Conservation (phyloP, 306 rosid species). For the Cucumis cinereus region DNA sequence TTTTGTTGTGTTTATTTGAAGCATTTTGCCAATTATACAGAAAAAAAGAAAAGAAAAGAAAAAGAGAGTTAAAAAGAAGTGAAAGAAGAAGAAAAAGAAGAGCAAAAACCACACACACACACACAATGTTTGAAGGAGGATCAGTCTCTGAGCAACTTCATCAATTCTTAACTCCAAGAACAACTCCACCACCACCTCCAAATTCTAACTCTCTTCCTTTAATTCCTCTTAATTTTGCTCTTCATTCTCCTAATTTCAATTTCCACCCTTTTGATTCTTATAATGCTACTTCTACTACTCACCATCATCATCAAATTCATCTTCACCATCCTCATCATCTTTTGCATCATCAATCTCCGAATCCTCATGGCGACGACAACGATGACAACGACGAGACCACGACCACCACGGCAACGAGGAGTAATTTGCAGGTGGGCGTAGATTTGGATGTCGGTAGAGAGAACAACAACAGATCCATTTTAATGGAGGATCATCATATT, state of each 20-base stretch:
- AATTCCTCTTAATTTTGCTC: slow-evolving; percentile 37
- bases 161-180: slow-evolving; percentile 68
- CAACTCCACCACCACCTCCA: not conserved
- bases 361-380: slow-evolving; percentile 17
- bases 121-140: slow-evolving; percentile 82
- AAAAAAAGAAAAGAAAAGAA: slow-evolving; percentile 14
- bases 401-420: not conserved
- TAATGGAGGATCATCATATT: not conserved
- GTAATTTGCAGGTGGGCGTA: slow-evolving; percentile 17
- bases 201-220: slow-evolving; percentile 34
- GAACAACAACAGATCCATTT: not conserved
- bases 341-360: slow-evolving; percentile 12
- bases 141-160: slow-evolving; percentile 71
- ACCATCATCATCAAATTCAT: slow-evolving; percentile 4
- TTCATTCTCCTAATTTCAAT: not conserved
- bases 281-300: not conserved
- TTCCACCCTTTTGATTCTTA: slow-evolving; percentile 26
- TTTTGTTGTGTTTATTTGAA: slow-evolving; percentile 37
- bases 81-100: not conserved
- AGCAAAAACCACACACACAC: not conserved
- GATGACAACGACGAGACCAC: slow-evolving; percentile 8
- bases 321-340: slow-evolving; percentile 23
- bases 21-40: slow-evolving; percentile 40
- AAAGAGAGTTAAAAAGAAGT: slow-evolving; percentile 11
- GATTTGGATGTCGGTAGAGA: slow-evolving; percentile 13